Base-by-base conservation (phyloP, 805 yeast genomes). In the Brettanomyces anomalus region DNA sequence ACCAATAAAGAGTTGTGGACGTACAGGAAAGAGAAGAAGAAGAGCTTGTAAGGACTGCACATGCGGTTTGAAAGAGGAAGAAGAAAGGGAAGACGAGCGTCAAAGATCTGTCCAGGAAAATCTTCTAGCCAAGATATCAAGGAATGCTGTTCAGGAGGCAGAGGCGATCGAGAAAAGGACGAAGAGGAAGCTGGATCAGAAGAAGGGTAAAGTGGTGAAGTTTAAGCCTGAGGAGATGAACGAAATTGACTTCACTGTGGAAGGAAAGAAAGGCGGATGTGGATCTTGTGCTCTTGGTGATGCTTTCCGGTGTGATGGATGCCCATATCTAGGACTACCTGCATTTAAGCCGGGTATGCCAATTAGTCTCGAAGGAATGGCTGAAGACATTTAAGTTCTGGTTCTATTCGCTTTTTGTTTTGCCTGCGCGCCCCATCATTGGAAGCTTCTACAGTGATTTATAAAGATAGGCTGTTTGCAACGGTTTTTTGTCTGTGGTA, bases 21-120 rank as follows among this genome's bases (percentile, higher is more conserved):
- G 53, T 14, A 67, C 57, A 38, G 79, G 77, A 32, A 74, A 72
- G 51, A 76, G 73, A 64, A 74, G 95, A 60, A 78, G 90, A 68
- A 87, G 81, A 65, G 98, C 99, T 0, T 93, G 99, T 69, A 93
- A 89, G 65, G 96, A 93, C 64, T 93, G 99, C 64, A 83, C 97
- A 0, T 93, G 99, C 69, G 99, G 99, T 5, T 71, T 93, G 49
- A 88, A 84, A 53, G 99, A 93, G 61, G 64, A 74, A 42, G 96
- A 93, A 66, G 89, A 83, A 46, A 67, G 64, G 41, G 86, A 77
- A 71, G 77, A 55, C 46, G 57, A 43, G 50, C 57, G 55, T 52
- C 74, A 62, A 58, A 61, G 67, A 51, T 60, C 60, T 46, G 51
- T 71, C 37, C 80, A 73, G 54, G 66, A 64, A 43, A 49, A 71